Percentiles rank a stretch among this genome's conserved stretches.
phyloP scores from a whole-genome alignment of 371 early-diverging fungal species.

The Rhizopus sp. region DNA sequence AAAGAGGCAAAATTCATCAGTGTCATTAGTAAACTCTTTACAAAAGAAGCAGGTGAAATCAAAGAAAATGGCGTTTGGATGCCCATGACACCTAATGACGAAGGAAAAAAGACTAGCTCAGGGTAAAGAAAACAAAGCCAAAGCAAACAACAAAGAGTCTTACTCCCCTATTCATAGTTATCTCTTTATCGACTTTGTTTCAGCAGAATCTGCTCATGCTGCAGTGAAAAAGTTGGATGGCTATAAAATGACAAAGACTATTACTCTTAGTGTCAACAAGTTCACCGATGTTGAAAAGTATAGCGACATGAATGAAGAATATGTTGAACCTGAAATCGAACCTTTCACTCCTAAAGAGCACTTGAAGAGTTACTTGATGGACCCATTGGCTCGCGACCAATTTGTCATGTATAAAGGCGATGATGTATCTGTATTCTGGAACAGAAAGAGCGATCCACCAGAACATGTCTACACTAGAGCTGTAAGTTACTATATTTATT shows the following conservation, averaged over 20 bases:
- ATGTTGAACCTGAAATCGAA: conserved; percentile 67
- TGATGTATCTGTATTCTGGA: conserved; percentile 86
- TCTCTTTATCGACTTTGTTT: conserved; percentile 92
- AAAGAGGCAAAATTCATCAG: conserved; percentile 85
- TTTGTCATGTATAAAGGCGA: conserved; percentile 86
- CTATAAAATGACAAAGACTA: conserved; percentile 80
- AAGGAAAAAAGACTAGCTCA: conserved; percentile 75
- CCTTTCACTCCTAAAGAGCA: conserved; percentile 84
- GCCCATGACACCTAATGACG: conserved; percentile 80
- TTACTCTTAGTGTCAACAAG: conserved; percentile 81
- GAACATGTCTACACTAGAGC: conserved; percentile 75
- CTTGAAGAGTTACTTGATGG: conserved; percentile 87
- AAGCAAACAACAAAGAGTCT: background rate
- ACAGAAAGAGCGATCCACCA: conserved; percentile 83
- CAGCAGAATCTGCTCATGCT: conserved; percentile 78
- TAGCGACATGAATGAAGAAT: conserved; percentile 75
- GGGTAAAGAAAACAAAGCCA: conserved; percentile 55
- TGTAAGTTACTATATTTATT: conserved; percentile 36
- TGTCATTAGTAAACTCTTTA: conserved; percentile 81
- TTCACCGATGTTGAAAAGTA: conserved; percentile 92
- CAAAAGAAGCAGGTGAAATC: conserved; percentile 75
- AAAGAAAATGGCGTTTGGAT: conserved; percentile 83
- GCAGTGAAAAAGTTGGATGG: conserved; percentile 83
- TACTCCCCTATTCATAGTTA: conserved; percentile 55
- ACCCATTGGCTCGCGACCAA: conserved; percentile 89